Percentiles rank a stretch among this genome's conserved stretches.
phyloP scores from a whole-genome alignment of 1,284 basidiomycete species.

The Amylostereum chailletii region DNA sequence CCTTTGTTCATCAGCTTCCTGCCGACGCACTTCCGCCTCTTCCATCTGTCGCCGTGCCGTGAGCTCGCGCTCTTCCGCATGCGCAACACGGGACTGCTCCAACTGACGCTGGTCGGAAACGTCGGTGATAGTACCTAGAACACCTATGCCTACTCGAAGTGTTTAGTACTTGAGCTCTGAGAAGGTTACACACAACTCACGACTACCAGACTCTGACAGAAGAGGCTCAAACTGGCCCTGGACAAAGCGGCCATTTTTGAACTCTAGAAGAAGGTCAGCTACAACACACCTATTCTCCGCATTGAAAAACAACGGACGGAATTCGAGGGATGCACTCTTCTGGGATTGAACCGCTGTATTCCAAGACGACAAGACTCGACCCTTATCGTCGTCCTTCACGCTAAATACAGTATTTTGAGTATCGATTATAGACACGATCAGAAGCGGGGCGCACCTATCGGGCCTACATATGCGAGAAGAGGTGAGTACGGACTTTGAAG shows the following conservation, averaged over 20 bases:
- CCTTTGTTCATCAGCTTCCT: not conserved
- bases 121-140: not conserved
- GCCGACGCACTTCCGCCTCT: not conserved
- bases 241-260: not conserved
- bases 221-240: slow-evolving; percentile 1
- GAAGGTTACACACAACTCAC: not conserved
- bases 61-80: not conserved
- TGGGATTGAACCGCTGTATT: too few species aligned
- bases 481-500: too few species aligned
- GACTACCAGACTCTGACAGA: not conserved
- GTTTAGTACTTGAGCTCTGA: not conserved
- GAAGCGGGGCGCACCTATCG: too few species aligned
- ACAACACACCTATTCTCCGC: too few species aligned
- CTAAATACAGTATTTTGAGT: too few species aligned
- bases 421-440: too few species aligned
- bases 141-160: not conserved
- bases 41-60: not conserved
- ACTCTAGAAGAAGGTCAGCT: not conserved
- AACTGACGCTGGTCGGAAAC: not conserved
- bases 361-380: too few species aligned
- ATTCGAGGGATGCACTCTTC: not conserved
- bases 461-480: too few species aligned
- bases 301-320: not conserved
- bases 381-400: too few species aligned
- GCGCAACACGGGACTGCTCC: not conserved